Conservation (phyloP, 139 green algal genomes). For the Closterium sp. region DNA sequence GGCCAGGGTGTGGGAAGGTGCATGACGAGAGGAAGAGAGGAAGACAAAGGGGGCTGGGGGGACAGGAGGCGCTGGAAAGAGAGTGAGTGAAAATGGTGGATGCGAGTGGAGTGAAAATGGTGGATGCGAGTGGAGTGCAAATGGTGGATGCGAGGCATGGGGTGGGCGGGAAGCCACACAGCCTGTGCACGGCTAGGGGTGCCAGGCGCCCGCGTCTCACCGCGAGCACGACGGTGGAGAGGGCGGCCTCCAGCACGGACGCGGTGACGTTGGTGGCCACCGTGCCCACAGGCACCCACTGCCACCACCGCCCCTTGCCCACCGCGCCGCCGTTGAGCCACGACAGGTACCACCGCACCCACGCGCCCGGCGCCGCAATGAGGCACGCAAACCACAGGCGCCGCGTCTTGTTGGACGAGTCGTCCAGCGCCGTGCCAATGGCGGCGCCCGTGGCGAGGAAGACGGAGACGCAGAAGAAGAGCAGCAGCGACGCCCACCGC, state of each 20-base stretch:
- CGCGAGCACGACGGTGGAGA: not conserved
- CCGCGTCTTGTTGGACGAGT: not conserved
- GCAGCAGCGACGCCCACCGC: slow-evolving; percentile 3
- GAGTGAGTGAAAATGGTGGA: not conserved
- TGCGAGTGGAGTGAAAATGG: not conserved
- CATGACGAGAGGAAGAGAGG: not conserved
- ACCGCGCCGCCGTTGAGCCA: slow-evolving; percentile 22
- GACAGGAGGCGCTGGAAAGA: not conserved
- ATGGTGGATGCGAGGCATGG: too few species aligned
- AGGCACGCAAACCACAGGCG: not conserved
- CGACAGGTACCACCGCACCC: slow-evolving; percentile 40
- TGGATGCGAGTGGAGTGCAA: not conserved
- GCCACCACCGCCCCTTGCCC: not conserved
- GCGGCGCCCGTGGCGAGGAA: not conserved
- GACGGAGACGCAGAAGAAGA: slow-evolving; percentile 15
- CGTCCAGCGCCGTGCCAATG: slow-evolving; percentile 5
- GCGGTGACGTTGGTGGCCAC: slow-evolving; percentile 25
- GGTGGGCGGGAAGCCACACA: not conserved
- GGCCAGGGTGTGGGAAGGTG: not conserved
- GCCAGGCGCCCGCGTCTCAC: not conserved
- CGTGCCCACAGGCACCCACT: slow-evolving; percentile 43
- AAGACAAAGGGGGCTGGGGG: not conserved
- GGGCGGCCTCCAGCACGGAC: slow-evolving; percentile 6
- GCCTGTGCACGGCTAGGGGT: too few species aligned
- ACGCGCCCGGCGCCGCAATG: slow-evolving; percentile 26